Conservation (phyloP, 805 yeast species). For the Lipomyces orientalis region DNA sequence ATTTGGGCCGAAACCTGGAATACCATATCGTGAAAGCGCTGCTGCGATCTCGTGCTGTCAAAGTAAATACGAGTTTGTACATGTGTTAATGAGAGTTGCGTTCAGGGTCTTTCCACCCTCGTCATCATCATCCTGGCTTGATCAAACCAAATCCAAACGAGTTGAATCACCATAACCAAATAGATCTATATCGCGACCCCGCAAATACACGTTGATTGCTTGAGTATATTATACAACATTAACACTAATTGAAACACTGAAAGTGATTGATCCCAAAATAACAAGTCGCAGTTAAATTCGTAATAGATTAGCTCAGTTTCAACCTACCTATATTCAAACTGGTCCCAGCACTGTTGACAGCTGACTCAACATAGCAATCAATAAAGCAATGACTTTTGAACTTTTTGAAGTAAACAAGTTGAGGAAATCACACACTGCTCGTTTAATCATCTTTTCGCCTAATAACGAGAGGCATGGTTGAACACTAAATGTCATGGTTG, state of each 20-base stretch:
- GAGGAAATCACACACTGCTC: background rate
- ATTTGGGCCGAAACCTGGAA: background rate
- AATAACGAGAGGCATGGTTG: background rate
- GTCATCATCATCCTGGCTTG: background rate
- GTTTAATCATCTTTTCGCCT: background rate
- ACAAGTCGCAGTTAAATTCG: background rate
- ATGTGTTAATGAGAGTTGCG: background rate
- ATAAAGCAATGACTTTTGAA: background rate
- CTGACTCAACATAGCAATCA: background rate
- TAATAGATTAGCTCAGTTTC: background rate
- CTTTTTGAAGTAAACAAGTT: background rate
- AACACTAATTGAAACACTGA: conserved; percentile 1
- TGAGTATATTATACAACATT: background rate
- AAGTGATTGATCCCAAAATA: background rate
- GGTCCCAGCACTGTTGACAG: background rate
- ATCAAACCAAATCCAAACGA: background rate
- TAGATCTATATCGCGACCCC: background rate
- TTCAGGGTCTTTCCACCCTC: background rate
- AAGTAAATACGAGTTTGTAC: background rate
- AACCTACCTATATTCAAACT: background rate
- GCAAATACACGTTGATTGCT: background rate
- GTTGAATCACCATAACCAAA: conserved; percentile 1
- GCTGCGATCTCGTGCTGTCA: background rate
- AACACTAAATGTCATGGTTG: background rate
- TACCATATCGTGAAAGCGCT: background rate